Evolutionary conservation across 371 early-diverging fungal genomes (phyloP).

Genomic region (Circinella umbellata): DNA sequence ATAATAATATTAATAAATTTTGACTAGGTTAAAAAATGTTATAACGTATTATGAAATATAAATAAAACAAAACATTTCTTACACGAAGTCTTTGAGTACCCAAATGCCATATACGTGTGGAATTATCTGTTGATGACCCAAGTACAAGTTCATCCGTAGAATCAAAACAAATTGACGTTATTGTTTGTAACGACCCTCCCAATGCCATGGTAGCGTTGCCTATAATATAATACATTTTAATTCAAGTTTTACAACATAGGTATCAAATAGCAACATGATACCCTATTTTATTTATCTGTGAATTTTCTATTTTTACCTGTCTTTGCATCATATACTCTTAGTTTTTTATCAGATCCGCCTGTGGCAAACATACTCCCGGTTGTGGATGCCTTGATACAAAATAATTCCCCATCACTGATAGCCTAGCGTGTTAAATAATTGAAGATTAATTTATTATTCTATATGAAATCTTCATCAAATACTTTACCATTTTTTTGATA

Average conservation of each 20-base stretch:
- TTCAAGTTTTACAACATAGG: neutral
- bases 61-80: conserved; percentile 7
- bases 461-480: neutral
- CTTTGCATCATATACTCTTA: conserved; percentile 81
- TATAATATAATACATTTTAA: conserved; percentile 5
- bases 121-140: conserved; percentile 91
- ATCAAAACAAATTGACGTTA: conserved; percentile 87
- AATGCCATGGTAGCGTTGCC: conserved; percentile 63
- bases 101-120: conserved; percentile 86
- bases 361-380: conserved; percentile 85
- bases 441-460: too few species aligned
- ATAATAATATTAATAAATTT: neutral
- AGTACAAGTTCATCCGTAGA: conserved; percentile 76
- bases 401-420: conserved; percentile 80
- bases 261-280: neutral
- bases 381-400: conserved; percentile 76
- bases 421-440: conserved; percentile 31
- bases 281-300: too few species aligned
- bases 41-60: neutral
- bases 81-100: conserved; percentile 73
- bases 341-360: conserved; percentile 87
- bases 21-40: conserved; percentile 4
- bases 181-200: conserved; percentile 83
- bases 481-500: conserved; percentile 27
- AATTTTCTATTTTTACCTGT: conserved; percentile 53